Base-by-base conservation (phyloP, 2,329 filamentous ascomycete genomes). In the Didymella keratinophila region DNA sequence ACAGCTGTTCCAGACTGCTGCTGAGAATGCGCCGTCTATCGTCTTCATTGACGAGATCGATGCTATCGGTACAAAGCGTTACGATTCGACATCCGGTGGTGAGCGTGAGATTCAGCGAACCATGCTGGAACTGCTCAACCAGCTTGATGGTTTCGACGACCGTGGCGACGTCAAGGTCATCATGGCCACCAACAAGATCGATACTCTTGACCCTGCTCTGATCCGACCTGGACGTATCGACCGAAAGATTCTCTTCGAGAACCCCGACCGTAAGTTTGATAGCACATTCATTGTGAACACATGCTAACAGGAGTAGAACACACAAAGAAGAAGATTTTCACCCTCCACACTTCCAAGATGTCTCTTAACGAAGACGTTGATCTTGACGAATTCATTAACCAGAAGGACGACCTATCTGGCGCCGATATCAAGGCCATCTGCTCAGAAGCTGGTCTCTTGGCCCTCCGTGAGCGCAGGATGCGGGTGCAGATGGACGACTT, bases 171-270 rank as follows among this genome's bases (percentile, higher is more conserved):
- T 99, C 79, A 99, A 99, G 84, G 95, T 99, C 62, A 94, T 99
- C 78, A 98, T 99, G 93, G 96, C 95, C 12, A 99, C 95, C 67
- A 99, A 99, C 88, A 99, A 99, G 87, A 99, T 99, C 68, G 96
- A 99, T 69, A 96, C 92, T 4, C 85, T 99, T 27, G 96, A 99
- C 74, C 95, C 95, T 54, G 95, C 95, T 18, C 84, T 99, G 68
- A 99, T 99, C 75, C 90, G 95, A 67, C 95, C 95, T 43, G 95
- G 95, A 64, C 93, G 95, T 85, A 99, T 99, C 78, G 95, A 99
- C 79, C 89, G 95, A 71, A 99, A 99, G 86, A 99, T 99, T 76
- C 81, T 90, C 64, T 90, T 90, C 64, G 87, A 90, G 79, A 89
- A 88, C 71, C 87, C 87, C 23, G 87, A 90, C 69, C 87, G 85